Percentiles rank a stretch among this genome's conserved stretches.
Conservation (phyloP, 2,329 filamentous ascomycete species). For the Colletotrichum gloeosporioides region DNA sequence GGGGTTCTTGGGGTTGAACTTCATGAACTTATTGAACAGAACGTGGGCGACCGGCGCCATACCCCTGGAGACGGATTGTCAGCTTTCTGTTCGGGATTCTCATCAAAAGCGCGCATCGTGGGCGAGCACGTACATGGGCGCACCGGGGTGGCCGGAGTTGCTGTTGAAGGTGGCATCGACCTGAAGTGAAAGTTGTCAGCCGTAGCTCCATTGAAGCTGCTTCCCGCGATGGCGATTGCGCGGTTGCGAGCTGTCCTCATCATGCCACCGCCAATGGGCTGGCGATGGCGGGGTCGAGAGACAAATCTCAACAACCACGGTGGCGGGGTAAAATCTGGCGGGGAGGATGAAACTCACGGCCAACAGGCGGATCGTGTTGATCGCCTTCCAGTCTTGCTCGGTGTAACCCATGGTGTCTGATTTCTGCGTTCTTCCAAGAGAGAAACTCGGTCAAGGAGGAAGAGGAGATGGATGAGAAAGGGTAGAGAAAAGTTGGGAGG, state of each 20-base stretch:
- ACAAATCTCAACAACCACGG: conserved; percentile 31
- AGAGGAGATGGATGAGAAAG: conserved; percentile 30
- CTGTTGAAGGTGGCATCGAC: conserved; percentile 96
- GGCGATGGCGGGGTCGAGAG: conserved; percentile 38
- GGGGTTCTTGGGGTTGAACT: conserved; percentile 99
- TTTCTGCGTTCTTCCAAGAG: conserved; percentile 28
- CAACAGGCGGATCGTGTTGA: conserved; percentile 97
- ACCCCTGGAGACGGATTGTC: conserved; percentile 54
- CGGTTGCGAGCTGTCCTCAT: neutral
- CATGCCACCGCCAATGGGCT: conserved; percentile 21
- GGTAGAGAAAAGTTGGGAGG: conserved; percentile 10
- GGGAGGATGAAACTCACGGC: conserved; percentile 71
- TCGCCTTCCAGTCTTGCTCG: conserved; percentile 86
- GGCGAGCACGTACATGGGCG: conserved; percentile 77
- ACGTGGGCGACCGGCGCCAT: conserved; percentile 97
- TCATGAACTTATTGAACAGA: conserved; percentile 99
- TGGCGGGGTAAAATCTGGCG: conserved; percentile 34
- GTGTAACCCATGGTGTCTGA: conserved; percentile 80
- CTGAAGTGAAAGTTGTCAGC: conserved; percentile 54
- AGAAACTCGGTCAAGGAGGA: conserved; percentile 19
- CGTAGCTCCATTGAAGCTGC: neutral
- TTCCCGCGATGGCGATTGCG: neutral
- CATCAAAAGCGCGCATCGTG: neutral
- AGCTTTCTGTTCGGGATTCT: conserved; percentile 25
- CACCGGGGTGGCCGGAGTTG: conserved; percentile 98